phyloP scores from a whole-genome alignment of 345 rosid genomes.

The Camelina sativa region DNA sequence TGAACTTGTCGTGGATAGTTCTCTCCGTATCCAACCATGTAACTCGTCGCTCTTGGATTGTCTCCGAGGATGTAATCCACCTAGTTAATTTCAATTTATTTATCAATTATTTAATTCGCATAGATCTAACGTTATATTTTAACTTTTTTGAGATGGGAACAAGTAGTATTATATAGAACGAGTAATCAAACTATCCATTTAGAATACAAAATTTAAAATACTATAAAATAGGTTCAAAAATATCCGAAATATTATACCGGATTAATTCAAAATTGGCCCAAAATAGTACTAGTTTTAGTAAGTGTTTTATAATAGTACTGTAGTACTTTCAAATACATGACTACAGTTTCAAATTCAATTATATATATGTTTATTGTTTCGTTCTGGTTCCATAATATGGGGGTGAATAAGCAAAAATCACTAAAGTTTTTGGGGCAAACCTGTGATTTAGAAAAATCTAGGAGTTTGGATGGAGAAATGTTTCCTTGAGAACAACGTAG shows the following conservation, averaged over 20 bases:
- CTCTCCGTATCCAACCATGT: conserved; percentile 94
- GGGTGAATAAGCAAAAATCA: not conserved
- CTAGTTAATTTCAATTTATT: conserved; percentile 40
- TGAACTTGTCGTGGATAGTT: conserved; percentile 88
- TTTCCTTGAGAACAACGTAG: conserved; percentile 42
- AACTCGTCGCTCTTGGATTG: conserved; percentile 95
- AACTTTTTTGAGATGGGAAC: not conserved
- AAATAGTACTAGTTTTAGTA: no score
- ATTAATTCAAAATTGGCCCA: no score
- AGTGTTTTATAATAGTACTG: no score
- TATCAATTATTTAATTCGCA: not conserved
- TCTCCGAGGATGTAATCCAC: conserved; percentile 95
- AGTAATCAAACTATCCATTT: not conserved
- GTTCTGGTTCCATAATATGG: not conserved
- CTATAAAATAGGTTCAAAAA: no score
- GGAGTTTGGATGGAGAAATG: conserved; percentile 55
- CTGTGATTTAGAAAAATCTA: conserved; percentile 90
- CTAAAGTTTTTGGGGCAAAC: conserved; percentile 32
- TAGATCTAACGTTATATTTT: not conserved
- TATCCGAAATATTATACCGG: not conserved
- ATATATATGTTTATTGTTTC: not conserved
- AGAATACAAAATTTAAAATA: not conserved
- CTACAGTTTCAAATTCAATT: not conserved
- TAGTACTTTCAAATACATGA: no score
- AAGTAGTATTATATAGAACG: not conserved